Base-by-base conservation (phyloP, 2,329 filamentous ascomycete genomes). In the Mariannaea sp. region DNA sequence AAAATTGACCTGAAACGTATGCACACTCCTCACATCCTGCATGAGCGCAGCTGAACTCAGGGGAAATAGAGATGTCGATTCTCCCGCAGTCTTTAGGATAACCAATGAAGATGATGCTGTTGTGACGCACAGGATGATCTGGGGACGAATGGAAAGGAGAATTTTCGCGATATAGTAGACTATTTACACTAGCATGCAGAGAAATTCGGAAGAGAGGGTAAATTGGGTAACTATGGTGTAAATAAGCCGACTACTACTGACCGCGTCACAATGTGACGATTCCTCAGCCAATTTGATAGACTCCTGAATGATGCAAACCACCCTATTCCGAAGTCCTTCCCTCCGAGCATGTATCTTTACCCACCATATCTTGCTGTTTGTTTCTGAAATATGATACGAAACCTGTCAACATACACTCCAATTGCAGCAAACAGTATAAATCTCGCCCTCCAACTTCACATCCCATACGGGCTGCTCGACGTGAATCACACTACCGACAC, bases 381-480 rank as follows among this genome's bases (percentile, higher is more conserved):
- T 24, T 8, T 24, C 22, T 24, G 8, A 24, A 24, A 24, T 24
- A 24, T n/a, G n/a, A 29, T 9, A 13, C 7, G 8, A 12, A 22
- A 7, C 40, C 41, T 39, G 38, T 65, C 29, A 60, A 32, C 33
- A 55, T 19, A 70, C 60, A 16, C 56, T 61, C 74, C 74, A 76
- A 9, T 75, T 69, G 17, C 74, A 75, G 2, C 66, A 71, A 3
- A 76, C 73, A 13, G 68, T 68, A 73, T 73, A 76, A 16, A 46
- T 41, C 20, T 68, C 53, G 1, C 64, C 71, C 6, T 69, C 66
- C 24, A 76, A 49, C 27, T 67, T 57, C 22, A 75, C 62, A 29
- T 75, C 70, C 74, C 74, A 76, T 10, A 68, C 65, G 13, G 73
- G 73, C 55, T 68, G 67, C 29, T 68, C 68, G n/a, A 75, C 50